Evolutionary conservation across 169 alveolate species (phyloP), one percentile per base, ranked within the genome.

Genomic region (Cryptosporidium parvum): DNA sequence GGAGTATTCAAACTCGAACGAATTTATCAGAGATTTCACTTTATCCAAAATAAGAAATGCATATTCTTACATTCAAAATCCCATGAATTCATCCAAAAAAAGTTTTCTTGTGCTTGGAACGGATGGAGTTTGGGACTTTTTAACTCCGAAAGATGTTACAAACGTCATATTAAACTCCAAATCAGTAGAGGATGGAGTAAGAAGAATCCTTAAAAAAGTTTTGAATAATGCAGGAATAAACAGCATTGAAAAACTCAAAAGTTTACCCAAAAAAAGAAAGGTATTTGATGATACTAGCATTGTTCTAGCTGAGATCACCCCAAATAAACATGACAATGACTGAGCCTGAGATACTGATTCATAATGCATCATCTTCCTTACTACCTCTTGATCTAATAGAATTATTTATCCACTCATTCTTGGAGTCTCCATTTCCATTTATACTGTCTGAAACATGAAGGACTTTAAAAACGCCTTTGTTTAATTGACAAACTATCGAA

Each of bases 121-220:
- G 7, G 89, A 80, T 65, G 89, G 89, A 3, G 73, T 80, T 26
- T 80, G 89, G 89, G 89, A 80, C 62, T 80, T 80, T 65, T 33
- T 80, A 26, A 80, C 70, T 39, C 89, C 89, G 16, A 80, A 80
- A 42, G 89, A 80, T 45, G 75, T 31, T n/a, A 62, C 52, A 8
- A 62, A 42, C 35, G 42, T 80, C 10, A 12, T 80, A 8, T 33
- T 65, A 42, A 80, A 62, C 45, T 62, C 80, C 18, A 80, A 48
- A 29, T 37, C 73, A 2, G 26, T 29, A 1, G 44, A 65, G 6
- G 65, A 80, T 5, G 75, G 89, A 1, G 53, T 62, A 1, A 70
- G 45, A 39, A 59, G 12, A 21, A 44, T 80, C 23, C 56, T 80
- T 14, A 80, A 80, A 80, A 45, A 48, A 3, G 89, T 80, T 29